phyloP scores from a whole-genome alignment of 306 rosid genomes.

The Malus fusca region DNA sequence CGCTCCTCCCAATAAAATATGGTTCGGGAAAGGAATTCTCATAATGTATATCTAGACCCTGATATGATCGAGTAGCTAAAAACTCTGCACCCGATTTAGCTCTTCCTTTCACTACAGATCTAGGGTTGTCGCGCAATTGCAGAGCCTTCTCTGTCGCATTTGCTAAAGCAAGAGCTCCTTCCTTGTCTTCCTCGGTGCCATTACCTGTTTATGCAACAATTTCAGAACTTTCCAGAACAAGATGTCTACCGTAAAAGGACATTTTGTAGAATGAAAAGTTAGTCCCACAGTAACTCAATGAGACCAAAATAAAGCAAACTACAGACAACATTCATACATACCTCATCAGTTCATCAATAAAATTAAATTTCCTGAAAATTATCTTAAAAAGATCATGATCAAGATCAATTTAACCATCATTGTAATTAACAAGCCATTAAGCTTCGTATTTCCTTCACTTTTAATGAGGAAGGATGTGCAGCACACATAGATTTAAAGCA shows the following conservation, averaged over 20 bases:
- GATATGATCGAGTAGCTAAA: slow-evolving; percentile 61
- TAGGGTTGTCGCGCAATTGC: slow-evolving; percentile 48
- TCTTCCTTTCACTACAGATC: slow-evolving; percentile 38
- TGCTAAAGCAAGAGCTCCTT: slow-evolving; percentile 48
- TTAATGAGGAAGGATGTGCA: background rate
- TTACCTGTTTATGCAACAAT: slow-evolving; percentile 32
- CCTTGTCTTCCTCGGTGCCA: slow-evolving; percentile 34
- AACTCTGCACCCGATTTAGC: slow-evolving; percentile 76
- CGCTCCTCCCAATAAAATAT: slow-evolving; percentile 50
- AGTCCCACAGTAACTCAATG: background rate
- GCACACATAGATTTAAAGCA: background rate
- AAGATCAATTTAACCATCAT: too few species aligned
- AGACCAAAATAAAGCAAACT: too few species aligned
- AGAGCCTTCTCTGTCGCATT: slow-evolving; percentile 63
- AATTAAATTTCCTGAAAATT: too few species aligned
- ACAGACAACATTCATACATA: too few species aligned
- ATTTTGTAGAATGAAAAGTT: background rate
- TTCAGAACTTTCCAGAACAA: background rate
- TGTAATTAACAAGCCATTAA: too few species aligned
- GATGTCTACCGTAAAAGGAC: background rate
- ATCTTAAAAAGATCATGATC: too few species aligned
- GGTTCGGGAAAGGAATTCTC: slow-evolving; percentile 46
- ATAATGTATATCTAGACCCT: slow-evolving; percentile 52
- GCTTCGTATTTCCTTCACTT: background rate
- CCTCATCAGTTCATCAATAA: too few species aligned